Conservation (phyloP, 805 yeast genomes). For the Saturnispora galanensis region DNA sequence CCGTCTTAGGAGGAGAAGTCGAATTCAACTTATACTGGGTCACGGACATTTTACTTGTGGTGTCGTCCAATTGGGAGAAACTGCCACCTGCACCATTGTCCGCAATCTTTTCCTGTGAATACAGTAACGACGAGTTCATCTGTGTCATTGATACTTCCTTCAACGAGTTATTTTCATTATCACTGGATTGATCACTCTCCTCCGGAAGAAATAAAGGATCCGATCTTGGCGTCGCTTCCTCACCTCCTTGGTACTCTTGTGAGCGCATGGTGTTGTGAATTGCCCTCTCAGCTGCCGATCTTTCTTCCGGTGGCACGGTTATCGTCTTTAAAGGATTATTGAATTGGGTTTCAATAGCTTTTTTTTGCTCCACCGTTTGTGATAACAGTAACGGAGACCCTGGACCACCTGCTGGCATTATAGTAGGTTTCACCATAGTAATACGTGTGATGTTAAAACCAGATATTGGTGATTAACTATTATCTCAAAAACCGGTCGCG, state of each 20-base stretch:
- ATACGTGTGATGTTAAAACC: too few relatives aligned
- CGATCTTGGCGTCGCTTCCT: not conserved
- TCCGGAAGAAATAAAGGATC: slow-evolving; percentile 5
- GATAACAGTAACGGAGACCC: not conserved
- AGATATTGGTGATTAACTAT: too few relatives aligned
- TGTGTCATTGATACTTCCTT: not conserved
- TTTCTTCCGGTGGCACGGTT: not conserved
- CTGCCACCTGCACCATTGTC: not conserved
- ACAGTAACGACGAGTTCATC: not conserved
- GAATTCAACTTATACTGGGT: not conserved
- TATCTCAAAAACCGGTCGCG: too few relatives aligned
- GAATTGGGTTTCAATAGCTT: slow-evolving; percentile 1
- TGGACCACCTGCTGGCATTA: too few relatives aligned
- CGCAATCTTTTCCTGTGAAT: not conserved
- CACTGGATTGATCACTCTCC: not conserved
- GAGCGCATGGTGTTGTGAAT: not conserved
- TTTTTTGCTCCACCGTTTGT: not conserved
- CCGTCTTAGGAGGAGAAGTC: not conserved
- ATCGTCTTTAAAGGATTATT: not conserved
- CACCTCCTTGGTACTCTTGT: too few relatives aligned
- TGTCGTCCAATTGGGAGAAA: not conserved
- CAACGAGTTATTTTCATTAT: not conserved
- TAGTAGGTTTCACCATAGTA: too few relatives aligned
- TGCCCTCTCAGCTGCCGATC: slow-evolving; percentile 4
- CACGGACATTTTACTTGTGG: not conserved